Percentiles rank a stretch among this genome's conserved stretches.
phyloP scores from a whole-genome alignment of 257 asterid genomes.

The Jacaranda copaia region DNA sequence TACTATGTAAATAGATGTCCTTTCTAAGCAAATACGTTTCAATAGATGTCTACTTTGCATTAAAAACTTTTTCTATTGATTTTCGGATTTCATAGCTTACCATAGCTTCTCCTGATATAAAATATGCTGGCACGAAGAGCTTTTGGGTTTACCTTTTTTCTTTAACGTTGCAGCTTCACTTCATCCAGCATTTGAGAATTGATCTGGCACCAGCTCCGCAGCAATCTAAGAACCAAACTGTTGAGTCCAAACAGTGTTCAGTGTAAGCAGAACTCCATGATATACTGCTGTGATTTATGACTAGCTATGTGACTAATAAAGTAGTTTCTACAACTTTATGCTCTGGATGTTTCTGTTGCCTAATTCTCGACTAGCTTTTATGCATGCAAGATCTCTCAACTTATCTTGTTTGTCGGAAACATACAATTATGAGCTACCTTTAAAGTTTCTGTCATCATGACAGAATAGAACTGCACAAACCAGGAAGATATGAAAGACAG shows the following conservation, averaged over 20 bases:
- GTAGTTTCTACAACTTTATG: background rate
- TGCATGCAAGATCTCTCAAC: background rate
- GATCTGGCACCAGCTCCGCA: conserved; percentile 45
- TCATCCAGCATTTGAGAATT: conserved; percentile 55
- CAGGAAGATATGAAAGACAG: too few species aligned
- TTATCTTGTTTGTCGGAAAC: background rate
- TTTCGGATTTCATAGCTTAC: background rate
- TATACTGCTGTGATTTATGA: conserved; percentile 14
- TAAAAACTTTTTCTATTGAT: background rate
- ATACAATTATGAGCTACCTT: too few species aligned
- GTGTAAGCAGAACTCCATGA: conserved; percentile 34
- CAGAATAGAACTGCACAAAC: too few species aligned
- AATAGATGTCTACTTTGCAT: background rate
- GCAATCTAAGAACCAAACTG: conserved; percentile 22
- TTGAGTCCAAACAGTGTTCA: conserved; percentile 34
- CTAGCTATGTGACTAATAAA: background rate
- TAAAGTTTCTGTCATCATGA: too few species aligned
- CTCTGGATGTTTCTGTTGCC: background rate
- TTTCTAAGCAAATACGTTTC: background rate
- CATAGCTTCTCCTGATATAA: background rate
- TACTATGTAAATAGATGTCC: background rate
- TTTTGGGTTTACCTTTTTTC: background rate
- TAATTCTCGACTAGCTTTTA: background rate
- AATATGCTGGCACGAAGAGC: background rate
- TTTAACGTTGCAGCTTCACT: conserved; percentile 54